Conservation (phyloP, 1,284 basidiomycete genomes). For the Xerocomus nothofagi region DNA sequence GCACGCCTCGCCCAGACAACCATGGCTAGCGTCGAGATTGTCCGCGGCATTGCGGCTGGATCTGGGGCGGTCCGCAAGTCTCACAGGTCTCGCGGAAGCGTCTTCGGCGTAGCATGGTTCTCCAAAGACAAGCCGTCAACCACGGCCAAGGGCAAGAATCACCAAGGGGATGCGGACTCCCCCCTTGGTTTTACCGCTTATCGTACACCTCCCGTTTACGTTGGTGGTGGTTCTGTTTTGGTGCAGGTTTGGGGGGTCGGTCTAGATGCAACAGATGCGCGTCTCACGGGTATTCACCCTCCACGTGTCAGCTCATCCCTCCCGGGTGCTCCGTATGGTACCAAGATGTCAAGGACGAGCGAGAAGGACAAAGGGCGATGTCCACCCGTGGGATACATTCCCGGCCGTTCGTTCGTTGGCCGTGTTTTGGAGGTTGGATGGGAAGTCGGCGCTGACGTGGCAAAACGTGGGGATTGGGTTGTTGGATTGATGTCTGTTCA, state of each 20-base stretch:
- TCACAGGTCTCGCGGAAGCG: slow-evolving; percentile 22
- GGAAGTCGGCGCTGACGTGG: slow-evolving; percentile 67
- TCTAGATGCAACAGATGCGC: slow-evolving; percentile 70
- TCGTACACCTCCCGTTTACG: slow-evolving; percentile 70
- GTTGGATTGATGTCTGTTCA: slow-evolving; percentile 73
- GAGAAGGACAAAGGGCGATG: slow-evolving; percentile 30
- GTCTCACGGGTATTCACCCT: slow-evolving; percentile 49
- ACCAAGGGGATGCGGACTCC: slow-evolving; percentile 21
- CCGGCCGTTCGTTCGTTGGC: slow-evolving; percentile 82
- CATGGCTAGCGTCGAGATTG: slow-evolving; percentile 83
- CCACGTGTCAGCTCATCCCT: slow-evolving; percentile 13
- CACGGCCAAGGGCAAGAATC: slow-evolving; percentile 10
- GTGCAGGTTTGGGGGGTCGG: slow-evolving; percentile 87
- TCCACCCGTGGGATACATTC: slow-evolving; percentile 65
- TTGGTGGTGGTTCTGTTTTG: slow-evolving; percentile 65
- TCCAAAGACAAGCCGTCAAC: slow-evolving; percentile 26
- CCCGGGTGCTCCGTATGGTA: slow-evolving; percentile 26
- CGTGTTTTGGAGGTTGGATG: slow-evolving; percentile 76
- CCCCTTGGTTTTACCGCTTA: slow-evolving; percentile 63
- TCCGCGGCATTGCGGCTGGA: slow-evolving; percentile 54
- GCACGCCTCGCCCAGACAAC: slow-evolving; percentile 78
- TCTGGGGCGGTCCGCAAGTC: slow-evolving; percentile 17
- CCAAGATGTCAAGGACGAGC: slow-evolving; percentile 30
- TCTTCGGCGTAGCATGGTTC: slow-evolving; percentile 35
- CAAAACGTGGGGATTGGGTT: slow-evolving; percentile 79